Evolutionary conservation across 2,329 filamentous ascomycete species (phyloP), one percentile per base, ranked within the genome.

Genomic region (Epichloe coenophiala): DNA sequence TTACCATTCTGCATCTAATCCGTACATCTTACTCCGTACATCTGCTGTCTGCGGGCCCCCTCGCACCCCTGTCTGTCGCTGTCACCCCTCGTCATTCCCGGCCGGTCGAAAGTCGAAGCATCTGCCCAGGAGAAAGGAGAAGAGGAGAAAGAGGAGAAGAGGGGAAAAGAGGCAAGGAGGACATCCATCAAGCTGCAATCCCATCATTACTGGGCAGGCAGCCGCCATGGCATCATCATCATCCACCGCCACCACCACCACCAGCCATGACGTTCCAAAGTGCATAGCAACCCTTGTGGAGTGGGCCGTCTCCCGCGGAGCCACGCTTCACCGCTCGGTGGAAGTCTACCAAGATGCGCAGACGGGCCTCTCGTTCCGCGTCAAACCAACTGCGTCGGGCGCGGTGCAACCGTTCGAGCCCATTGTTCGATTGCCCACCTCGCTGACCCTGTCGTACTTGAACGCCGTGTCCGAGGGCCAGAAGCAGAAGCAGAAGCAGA

Each of bases 361-460:
- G 11, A 80, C 74, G 2, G 74, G 75, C 45, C 70, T 75, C 39
- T 81, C 77, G 2, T 73, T 83, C 55, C 71, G 74, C 36, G 73
- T 77, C 55, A 71, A 64, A 45, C 61, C 64, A 37, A 56, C 57
- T 12, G 60, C 62, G 31, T 38, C 54, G 27, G 48, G 49, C 1
- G 55, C 55, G 1, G 54, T 74, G 37, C 51, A 58, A 2, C 55
- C 65, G 1, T 66, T 65, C 19, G 74, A 73, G 35, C 61, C 65
- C 27, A 67, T 81, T 40, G 75, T 80, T 54, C 67, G 65, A 35
- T 74, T 80, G 40, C 75, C 78, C 12, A 63, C 75, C n/a, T 56
- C 62, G 4, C 70, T 74, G 12, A 75, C 75, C 0, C 69, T 84
- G 5, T 83, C 80, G 0, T 83, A 75, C 59, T 66, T 82, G 49